Evolutionary conservation across 1,139 yeast genomes (phyloP).

Genomic region (Saccharomycopsis hybrid): DNA sequence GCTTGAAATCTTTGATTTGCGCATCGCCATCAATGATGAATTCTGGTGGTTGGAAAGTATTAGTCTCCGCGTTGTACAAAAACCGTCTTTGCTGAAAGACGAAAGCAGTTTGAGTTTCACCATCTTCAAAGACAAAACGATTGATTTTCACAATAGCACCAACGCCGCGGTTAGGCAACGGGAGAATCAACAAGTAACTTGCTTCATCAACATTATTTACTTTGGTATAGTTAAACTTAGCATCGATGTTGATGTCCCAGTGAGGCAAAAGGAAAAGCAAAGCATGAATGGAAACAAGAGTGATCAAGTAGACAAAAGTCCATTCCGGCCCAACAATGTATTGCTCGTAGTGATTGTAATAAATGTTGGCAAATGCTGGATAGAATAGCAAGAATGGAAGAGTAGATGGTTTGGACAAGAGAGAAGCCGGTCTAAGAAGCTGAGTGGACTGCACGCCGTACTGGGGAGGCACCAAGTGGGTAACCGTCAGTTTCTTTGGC

Average conservation of each 20-base stretch:
- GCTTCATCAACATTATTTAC: conserved; percentile 58
- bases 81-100: conserved; percentile 91
- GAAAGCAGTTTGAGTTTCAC: conserved; percentile 62
- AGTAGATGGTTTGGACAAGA: conserved; percentile 65
- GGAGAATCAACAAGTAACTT: conserved; percentile 63
- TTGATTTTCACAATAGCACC: conserved; percentile 69
- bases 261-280: conserved; percentile 88
- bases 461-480: conserved; percentile 5
- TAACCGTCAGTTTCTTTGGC: no score
- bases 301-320: conserved; percentile 82
- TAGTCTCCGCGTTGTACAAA: conserved; percentile 50
- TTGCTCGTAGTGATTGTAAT: conserved; percentile 62
- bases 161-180: conserved; percentile 81
- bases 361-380: conserved; percentile 67
- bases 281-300: conserved; percentile 65
- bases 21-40: conserved; percentile 63
- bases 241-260: conserved; percentile 76
- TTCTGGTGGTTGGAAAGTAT: conserved; percentile 71
- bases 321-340: conserved; percentile 72
- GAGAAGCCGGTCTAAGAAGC: conserved; percentile 64
- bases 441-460: conserved; percentile 53
- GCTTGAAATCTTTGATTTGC: conserved; percentile 52
- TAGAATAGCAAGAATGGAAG: conserved; percentile 80
- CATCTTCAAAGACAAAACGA: conserved; percentile 54
- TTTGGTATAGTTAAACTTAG: conserved; percentile 57